A percentile compares a stretch with the other conserved stretches of the same genome.
Conservation (phyloP, 345 rosid species). For the Eucalyptus polybractea region DNA sequence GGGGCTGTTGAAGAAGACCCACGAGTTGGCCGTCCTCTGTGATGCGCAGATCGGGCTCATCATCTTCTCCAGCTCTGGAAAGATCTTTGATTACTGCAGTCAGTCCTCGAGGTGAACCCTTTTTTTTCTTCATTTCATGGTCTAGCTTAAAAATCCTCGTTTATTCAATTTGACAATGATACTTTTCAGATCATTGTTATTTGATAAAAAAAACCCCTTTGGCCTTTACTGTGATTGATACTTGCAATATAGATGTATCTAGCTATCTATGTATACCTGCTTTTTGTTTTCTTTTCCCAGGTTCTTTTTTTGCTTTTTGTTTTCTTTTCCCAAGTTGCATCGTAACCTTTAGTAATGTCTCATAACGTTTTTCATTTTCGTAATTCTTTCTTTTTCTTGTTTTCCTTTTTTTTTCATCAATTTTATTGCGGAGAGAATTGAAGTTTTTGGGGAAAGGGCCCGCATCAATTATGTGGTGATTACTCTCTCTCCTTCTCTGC, state of each 20-base stretch:
- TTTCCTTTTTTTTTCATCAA: neutral
- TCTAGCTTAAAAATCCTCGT: neutral
- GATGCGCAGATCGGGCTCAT: conserved; percentile 42
- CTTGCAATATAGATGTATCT: neutral
- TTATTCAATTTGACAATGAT: neutral
- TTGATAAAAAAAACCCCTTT: neutral
- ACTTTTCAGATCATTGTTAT: neutral
- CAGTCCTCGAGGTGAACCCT: conserved; percentile 3
- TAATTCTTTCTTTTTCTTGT: neutral
- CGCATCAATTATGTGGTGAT: neutral
- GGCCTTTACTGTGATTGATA: neutral
- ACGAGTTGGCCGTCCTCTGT: conserved; percentile 33
- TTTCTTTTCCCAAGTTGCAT: neutral
- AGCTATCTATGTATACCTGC: neutral
- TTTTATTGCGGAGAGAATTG: neutral
- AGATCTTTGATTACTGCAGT: conserved; percentile 18
- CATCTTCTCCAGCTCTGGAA: conserved; percentile 31
- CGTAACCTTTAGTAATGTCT: neutral
- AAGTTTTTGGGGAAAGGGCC: neutral
- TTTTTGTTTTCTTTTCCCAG: neutral
- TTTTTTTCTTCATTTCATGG: neutral
- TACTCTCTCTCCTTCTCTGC: neutral
- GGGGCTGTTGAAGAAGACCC: conserved; percentile 35
- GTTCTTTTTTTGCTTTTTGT: neutral
- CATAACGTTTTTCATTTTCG: neutral